phyloP scores from a whole-genome alignment of 176 grass and related monocot genomes.

The Aechmea fasciata region DNA sequence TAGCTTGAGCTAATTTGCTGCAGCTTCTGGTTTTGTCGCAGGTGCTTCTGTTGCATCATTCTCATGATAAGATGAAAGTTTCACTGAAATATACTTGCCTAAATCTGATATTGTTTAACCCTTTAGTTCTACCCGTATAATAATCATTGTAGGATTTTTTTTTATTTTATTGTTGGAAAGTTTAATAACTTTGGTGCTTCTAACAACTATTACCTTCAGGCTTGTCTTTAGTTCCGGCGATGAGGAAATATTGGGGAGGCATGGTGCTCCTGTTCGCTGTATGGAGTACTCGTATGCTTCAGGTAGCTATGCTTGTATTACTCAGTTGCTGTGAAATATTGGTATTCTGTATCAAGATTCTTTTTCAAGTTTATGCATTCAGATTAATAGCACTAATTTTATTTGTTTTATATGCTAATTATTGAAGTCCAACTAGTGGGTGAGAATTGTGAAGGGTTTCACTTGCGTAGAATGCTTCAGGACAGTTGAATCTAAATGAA shows the following conservation, averaged over 20 bases:
- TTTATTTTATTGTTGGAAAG: slow-evolving; percentile 1
- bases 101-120: no score
- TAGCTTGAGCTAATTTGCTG: no score
- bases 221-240: slow-evolving; percentile 64
- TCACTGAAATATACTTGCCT: background rate
- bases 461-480: no score
- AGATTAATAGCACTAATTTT: no score
- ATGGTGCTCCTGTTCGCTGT: slow-evolving; percentile 88
- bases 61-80: background rate
- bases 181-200: slow-evolving; percentile 1
- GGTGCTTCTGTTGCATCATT: background rate
- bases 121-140: no score
- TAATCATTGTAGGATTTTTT: no score
- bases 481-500: no score
- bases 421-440: no score
- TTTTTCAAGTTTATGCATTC: no score
- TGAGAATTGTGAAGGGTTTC: no score
- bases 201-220: slow-evolving; percentile 38
- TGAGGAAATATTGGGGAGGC: slow-evolving; percentile 70
- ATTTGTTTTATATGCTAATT: no score
- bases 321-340: slow-evolving; percentile 2
- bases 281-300: slow-evolving; percentile 90
- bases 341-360: background rate
- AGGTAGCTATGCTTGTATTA: slow-evolving; percentile 34
- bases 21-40: no score